Conservation (phyloP, 2,329 filamentous ascomycete species). For the Phialocephala sp. region DNA sequence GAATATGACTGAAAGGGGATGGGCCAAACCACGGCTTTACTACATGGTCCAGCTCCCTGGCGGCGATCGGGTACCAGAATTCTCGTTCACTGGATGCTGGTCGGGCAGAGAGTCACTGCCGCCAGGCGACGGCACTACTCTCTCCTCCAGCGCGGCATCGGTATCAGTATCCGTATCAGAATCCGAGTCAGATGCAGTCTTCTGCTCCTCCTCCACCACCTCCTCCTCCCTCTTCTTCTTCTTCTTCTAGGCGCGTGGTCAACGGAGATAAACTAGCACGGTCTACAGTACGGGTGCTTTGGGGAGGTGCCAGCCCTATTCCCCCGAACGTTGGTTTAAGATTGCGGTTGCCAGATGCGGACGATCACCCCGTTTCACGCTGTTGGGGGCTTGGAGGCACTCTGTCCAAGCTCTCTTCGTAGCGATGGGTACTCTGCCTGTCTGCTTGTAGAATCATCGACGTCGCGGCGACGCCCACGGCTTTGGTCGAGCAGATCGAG, state of each 20-base stretch:
- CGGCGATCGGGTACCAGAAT: background rate
- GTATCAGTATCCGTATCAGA: background rate
- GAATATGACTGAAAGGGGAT: background rate
- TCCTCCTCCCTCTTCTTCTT: background rate
- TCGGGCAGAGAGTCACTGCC: background rate
- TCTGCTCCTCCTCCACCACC: too few species aligned
- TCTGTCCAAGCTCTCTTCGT: background rate
- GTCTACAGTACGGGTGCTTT: background rate
- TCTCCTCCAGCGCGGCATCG: background rate
- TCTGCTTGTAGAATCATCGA: too few species aligned
- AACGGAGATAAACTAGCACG: background rate
- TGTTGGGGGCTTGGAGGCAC: background rate
- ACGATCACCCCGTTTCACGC: conserved; percentile 6
- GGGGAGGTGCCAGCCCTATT: background rate
- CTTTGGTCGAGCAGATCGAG: too few species aligned
- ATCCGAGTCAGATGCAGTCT: background rate
- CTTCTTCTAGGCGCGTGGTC: background rate
- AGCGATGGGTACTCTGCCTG: too few species aligned
- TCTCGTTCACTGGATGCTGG: background rate
- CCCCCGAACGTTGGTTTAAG: conserved; percentile 10
- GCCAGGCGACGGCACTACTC: background rate
- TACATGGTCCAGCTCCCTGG: background rate
- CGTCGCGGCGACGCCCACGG: too few species aligned
- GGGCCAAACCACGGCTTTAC: background rate
- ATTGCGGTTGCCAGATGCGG: background rate